Conservation (phyloP, 2,329 filamentous ascomycete genomes). For the Cytospora leucostoma region DNA sequence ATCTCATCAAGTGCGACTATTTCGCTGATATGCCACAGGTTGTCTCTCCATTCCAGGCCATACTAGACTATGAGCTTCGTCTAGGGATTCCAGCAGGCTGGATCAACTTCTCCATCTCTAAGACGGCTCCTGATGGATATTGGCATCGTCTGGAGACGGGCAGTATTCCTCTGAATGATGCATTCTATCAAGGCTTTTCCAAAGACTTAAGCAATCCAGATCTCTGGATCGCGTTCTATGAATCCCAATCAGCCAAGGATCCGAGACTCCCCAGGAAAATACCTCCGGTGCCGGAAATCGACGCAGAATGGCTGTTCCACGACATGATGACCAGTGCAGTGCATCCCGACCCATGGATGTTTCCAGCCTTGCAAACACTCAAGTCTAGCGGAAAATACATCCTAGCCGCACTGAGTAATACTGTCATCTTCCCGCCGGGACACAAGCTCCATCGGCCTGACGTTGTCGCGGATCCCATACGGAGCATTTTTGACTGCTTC, state of each 20-base stretch:
- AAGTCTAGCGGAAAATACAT: slow-evolving; percentile 65
- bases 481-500: slow-evolving; percentile 79
- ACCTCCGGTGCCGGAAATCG: slow-evolving; percentile 70
- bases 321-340: slow-evolving; percentile 81
- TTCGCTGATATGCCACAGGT: slow-evolving; percentile 59
- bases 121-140: slow-evolving; percentile 72
- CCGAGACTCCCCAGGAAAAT: slow-evolving; percentile 42
- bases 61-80: slow-evolving; percentile 82
- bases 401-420: slow-evolving; percentile 86
- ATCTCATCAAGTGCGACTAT: slow-evolving; percentile 4
- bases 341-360: slow-evolving; percentile 82
- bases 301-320: slow-evolving; percentile 81
- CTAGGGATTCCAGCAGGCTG: slow-evolving; percentile 81
- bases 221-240: slow-evolving; percentile 71
- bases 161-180: slow-evolving; percentile 70
- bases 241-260: slow-evolving; percentile 44
- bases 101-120: slow-evolving; percentile 87
- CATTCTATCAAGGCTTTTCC: slow-evolving; percentile 77
- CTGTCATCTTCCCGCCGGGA: slow-evolving; percentile 77
- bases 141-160: slow-evolving; percentile 91
- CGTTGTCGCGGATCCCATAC: slow-evolving; percentile 57
- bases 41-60: slow-evolving; percentile 86
- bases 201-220: slow-evolving; percentile 66
- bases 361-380: slow-evolving; percentile 73
- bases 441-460: slow-evolving; percentile 66